Conservation (phyloP, 345 rosid species). For the Syzygium aromaticum region DNA sequence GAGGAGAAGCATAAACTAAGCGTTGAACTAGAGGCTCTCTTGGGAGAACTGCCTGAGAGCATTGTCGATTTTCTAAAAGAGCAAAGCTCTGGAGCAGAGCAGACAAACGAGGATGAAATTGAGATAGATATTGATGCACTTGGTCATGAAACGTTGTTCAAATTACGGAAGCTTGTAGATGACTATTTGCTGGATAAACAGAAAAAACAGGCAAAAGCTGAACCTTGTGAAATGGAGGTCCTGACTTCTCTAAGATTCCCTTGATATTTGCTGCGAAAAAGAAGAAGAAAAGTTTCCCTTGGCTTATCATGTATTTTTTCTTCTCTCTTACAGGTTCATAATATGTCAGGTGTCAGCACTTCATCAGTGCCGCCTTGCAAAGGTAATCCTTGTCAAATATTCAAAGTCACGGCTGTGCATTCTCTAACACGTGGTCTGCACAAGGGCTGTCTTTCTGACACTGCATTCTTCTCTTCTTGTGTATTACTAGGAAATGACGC, state of each 20-base stretch:
- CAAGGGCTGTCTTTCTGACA: background rate
- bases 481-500: constrained; percentile 42
- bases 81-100: constrained; percentile 44
- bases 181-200: constrained; percentile 47
- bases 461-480: background rate
- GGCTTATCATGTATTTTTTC: constrained; percentile 12
- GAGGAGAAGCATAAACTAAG: constrained; percentile 49
- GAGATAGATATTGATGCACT: constrained; percentile 81
- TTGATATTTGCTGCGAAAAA: background rate
- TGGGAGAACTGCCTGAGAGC: constrained; percentile 65
- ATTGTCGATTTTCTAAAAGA: constrained; percentile 63
- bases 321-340: constrained; percentile 41
- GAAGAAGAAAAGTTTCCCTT: background rate
- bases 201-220: constrained; percentile 37
- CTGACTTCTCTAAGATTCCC: background rate
- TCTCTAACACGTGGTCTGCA: background rate
- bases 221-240: constrained; percentile 82
- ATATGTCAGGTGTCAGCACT: constrained; percentile 61
- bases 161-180: constrained; percentile 62
- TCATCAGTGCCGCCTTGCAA: constrained; percentile 48
- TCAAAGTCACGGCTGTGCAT: background rate
- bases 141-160: constrained; percentile 54
- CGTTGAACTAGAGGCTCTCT: constrained; percentile 43
- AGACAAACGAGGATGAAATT: constrained; percentile 62
- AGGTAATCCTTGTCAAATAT: constrained; percentile 27